Evolutionary conservation across 1,284 basidiomycete genomes (phyloP), one percentile per base, ranked within the genome.

Genomic region (Sporisorium exsertum): DNA sequence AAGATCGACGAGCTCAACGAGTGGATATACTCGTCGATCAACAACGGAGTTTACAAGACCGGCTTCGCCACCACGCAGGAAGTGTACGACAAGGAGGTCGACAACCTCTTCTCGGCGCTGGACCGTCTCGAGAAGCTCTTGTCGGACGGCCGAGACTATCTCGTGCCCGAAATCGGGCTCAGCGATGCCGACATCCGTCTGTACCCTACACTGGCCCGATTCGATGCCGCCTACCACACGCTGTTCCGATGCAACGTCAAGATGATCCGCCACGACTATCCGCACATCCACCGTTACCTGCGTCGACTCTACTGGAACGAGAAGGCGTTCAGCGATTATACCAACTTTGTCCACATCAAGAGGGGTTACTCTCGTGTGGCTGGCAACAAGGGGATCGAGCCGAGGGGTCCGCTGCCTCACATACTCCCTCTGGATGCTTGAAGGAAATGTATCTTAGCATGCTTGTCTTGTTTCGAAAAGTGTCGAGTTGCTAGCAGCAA

Each of bases 131-230:
- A 98, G 85, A 89, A 90, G 81, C 87, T 92, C 26, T 87, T 97
- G 67, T 87, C 87, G 6, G 87, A 87, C 64, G 92, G 91, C 18
- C 92, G 93, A 84, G 90, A 94, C 51, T 97, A 91, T 86, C 89
- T 97, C 64, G 87, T 97, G 54, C 94, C 94, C 15, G 88, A 90
- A 73, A 88, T 75, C 5, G 72, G 81, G 49, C 88, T 97, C 53
- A 96, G 94, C 0, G 95, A 98, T 86, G 94, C 94, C 1, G 95
- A 97, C 82, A 70, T 80, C n/a, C 89, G 94, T 51, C 90, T 97
- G 49, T 97, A 90, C 87, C 94, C 94, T 26, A 97, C 94, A 3
- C 91, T 94, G 66, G 91, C 94, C 67, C 79, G 92, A 86, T 58
- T 63, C 40, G 94, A 95, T 80, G 91, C 91, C 0, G 94, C 93